Base-by-base conservation (phyloP, 306 rosid genomes). In the Cucumis cinereus region DNA sequence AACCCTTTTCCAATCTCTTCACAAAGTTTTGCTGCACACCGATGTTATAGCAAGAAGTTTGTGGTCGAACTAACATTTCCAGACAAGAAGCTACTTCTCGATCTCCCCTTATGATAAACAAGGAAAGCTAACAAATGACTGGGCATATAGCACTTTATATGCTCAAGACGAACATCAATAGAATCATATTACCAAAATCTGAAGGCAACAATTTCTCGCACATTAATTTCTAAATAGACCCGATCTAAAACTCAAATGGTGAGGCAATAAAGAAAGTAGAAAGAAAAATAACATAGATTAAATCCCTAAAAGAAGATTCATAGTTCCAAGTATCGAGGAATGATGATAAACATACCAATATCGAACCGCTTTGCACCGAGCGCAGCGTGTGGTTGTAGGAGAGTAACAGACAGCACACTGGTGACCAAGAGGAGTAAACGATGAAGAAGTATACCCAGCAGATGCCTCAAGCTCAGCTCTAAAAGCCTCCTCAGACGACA, bases 301-400 rank as follows among this genome's bases (percentile, higher is more conserved):
- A 24, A 19, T 43, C 15, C 59, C 75, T 8, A 72, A 8, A 17
- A 12, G 10, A 72, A 52, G 60, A 47, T 53, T 35, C 57, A 8
- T 19, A 60, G 66, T 45, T 20, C 24, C 45, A 10, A 38, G 47
- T 19, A 2, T 22, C 35, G 38, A 13, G 41, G 23, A 28, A 30
- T 17, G 45, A 50, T 13, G 77, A 56, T 11, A 12, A 72, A 78
- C 88, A 13, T 82, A 93, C 97, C 98, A 93, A 88, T 93, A 93
- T 5, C 91, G 97, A 77, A 90, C 94, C 19, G 89, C 87, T 85
- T 90, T 93, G 83, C 98, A 93, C 70, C 82, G 86, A 22, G 97
- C 83, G 43, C 98, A 93, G 20, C 94, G 92, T 1, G 89, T 86
- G 24, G 91, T 86, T 73, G 97, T 91, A 28, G 96, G 92, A 72